phyloP scores from a whole-genome alignment of 345 rosid genomes.

The Dipteronia sinensis region DNA sequence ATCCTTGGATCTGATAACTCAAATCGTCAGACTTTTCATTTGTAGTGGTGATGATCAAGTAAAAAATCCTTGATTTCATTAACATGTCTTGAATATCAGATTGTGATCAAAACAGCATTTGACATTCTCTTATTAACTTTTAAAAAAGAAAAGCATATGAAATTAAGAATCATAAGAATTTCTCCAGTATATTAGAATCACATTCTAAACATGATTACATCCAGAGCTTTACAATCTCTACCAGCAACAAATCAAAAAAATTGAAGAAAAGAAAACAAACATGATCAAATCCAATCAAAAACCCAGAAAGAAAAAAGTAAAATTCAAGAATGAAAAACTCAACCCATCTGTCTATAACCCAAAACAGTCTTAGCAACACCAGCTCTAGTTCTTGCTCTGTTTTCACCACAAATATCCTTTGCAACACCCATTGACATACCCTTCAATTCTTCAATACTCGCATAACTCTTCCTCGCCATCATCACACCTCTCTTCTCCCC shows the following conservation, averaged over 20 bases:
- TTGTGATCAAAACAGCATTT: too few species aligned
- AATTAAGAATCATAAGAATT: background rate
- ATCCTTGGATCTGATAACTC: too few species aligned
- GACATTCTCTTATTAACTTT: too few species aligned
- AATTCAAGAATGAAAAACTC: background rate
- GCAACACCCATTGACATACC: constrained; percentile 58
- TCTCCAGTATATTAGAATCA: background rate
- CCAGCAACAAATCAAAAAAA: background rate
- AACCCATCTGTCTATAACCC: constrained; percentile 44
- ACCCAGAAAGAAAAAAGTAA: background rate
- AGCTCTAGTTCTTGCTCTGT: constrained; percentile 36
- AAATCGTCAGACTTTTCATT: too few species aligned
- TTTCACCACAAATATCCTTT: constrained; percentile 51
- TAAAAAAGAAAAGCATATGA: too few species aligned
- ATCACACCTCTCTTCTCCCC: constrained; percentile 59
- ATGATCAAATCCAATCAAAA: background rate
- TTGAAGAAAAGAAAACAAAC: background rate
- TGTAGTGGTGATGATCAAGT: too few species aligned
- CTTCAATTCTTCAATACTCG: constrained; percentile 61
- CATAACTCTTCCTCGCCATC: constrained; percentile 74
- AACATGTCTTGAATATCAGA: too few species aligned
- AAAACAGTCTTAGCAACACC: constrained; percentile 40
- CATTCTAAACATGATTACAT: constrained; percentile 22
- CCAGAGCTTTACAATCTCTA: constrained; percentile 22
- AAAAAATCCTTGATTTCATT: too few species aligned